Evolutionary conservation across 495 filamentous ascomycete species (phyloP), one percentile per base, ranked within the genome.

Genomic region (Hamigera avellanea): DNA sequence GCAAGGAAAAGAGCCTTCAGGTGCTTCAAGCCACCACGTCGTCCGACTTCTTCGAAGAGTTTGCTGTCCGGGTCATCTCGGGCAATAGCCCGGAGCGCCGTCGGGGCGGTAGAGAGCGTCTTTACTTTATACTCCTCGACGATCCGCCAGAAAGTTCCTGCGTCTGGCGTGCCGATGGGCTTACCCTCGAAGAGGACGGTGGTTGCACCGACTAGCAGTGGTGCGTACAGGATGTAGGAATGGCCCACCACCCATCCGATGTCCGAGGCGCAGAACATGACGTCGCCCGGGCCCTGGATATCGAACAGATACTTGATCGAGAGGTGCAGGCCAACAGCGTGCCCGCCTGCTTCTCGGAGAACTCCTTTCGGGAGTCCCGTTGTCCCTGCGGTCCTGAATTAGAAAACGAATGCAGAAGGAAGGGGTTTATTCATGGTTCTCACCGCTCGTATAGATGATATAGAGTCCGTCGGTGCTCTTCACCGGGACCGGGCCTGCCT

Each of bases 111-210:
- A 49, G 81, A 93, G 19, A 95, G 62, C 12, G 73, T 67, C 39
- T 84, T 89, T 44, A 89, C 86, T 48, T 80, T 79, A 61, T 94
- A 78, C 46, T 88, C 81, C 45, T 83, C 80, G 15, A 93, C 53
- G 14, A 94, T 76, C 2, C 88, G 70, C 86, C 86, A 95, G 59
- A 94, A 88, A 0, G 80, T 80, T 6, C 82, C 76, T 10, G 84
- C 83, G 43, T 93, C 75, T 0, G 88, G 88, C 0, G 89, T 95
- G 2, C 87, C 88, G 19, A 95, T 63, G 2, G 88, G 88, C 43
- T 95, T 95, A 2, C 88, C 88, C 60, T 95, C 88, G 50, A 85
- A 95, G 1, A 95, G 68, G 12, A 95, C 73, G 0, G 86, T 91
- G 4, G 88, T 80, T 4, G 86, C 87, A 7, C 88, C 87, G 2